Evolutionary conservation across 2,329 filamentous ascomycete genomes (phyloP).

Genomic region (Coleophoma cylindrospora): DNA sequence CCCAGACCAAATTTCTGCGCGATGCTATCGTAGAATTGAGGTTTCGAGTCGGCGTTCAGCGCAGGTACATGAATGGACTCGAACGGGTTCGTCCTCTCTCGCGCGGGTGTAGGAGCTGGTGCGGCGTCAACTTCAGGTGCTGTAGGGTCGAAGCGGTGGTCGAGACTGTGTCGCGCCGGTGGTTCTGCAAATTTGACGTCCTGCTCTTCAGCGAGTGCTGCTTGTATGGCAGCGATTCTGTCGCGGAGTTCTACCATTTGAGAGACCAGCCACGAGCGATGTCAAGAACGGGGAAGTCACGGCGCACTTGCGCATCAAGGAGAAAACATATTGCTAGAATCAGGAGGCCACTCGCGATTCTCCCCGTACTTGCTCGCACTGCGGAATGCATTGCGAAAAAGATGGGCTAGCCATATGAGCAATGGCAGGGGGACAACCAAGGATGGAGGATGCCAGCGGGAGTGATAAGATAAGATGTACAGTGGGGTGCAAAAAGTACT

Average conservation of each 20-base stretch:
- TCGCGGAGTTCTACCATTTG: constrained; percentile 14
- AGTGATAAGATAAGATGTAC: neutral
- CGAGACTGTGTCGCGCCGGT: constrained; percentile 15
- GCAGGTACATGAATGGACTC: constrained; percentile 1
- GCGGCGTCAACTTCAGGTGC: constrained; percentile 13
- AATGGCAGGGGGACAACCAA: neutral
- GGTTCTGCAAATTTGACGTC: constrained; percentile 10
- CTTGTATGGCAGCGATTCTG: constrained; percentile 10
- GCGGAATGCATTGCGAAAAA: neutral
- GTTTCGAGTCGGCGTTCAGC: constrained; percentile 1
- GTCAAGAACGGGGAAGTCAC: neutral
- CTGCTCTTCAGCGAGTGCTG: constrained; percentile 11
- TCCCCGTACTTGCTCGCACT: neutral
- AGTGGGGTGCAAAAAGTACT: too few relatives aligned
- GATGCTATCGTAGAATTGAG: constrained; percentile 14
- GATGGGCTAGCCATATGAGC: neutral
- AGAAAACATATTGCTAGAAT: neutral
- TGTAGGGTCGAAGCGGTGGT: constrained; percentile 17
- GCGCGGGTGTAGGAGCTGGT: constrained; percentile 12
- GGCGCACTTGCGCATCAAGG: neutral
- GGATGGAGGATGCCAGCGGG: neutral
- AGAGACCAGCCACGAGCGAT: neutral
- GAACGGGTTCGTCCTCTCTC: constrained; percentile 14
- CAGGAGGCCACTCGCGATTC: neutral
- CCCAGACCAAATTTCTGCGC: constrained; percentile 14